A percentile compares a stretch with the other conserved stretches of the same genome.
Conservation (phyloP, 305 asterid species). For the Plantago rigida region DNA sequence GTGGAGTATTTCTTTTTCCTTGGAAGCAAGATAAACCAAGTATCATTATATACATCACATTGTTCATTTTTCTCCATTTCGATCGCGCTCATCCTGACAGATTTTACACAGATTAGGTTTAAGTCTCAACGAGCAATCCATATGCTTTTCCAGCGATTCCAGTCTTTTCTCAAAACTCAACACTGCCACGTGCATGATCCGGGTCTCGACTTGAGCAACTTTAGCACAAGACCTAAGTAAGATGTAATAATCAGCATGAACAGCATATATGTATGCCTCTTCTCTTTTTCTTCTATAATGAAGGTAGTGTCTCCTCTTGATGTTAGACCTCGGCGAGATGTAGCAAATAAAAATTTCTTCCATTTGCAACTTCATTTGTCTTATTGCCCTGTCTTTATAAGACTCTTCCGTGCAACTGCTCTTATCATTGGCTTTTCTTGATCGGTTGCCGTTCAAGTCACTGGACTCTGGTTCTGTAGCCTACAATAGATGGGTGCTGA, state of each 20-base stretch:
- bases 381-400: too few species aligned
- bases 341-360: too few species aligned
- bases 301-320: too few species aligned
- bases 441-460: slow-evolving; percentile 14
- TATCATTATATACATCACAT: too few species aligned
- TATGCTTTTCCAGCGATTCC: slow-evolving; percentile 47
- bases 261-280: slow-evolving; percentile 37
- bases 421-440: slow-evolving; percentile 9
- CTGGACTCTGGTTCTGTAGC: slow-evolving; percentile 18
- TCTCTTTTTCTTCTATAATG: too few species aligned
- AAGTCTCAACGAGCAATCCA: slow-evolving; percentile 30
- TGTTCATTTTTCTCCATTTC: too few species aligned
- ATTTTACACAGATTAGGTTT: slow-evolving; percentile 25
- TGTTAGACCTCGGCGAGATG: too few species aligned
- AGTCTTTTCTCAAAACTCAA: slow-evolving; percentile 63
- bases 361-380: too few species aligned
- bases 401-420: too few species aligned
- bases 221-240: slow-evolving; percentile 67
- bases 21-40: too few species aligned
- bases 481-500: slow-evolving; percentile 27
- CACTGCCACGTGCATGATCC: slow-evolving; percentile 65
- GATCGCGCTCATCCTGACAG: slow-evolving; percentile 25
- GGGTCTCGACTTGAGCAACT: slow-evolving; percentile 55
- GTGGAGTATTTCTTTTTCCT: too few species aligned
- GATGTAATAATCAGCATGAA: slow-evolving; percentile 72